phyloP scores from a whole-genome alignment of 2,329 filamentous ascomycete genomes.

The Stenocarpella maydis region DNA sequence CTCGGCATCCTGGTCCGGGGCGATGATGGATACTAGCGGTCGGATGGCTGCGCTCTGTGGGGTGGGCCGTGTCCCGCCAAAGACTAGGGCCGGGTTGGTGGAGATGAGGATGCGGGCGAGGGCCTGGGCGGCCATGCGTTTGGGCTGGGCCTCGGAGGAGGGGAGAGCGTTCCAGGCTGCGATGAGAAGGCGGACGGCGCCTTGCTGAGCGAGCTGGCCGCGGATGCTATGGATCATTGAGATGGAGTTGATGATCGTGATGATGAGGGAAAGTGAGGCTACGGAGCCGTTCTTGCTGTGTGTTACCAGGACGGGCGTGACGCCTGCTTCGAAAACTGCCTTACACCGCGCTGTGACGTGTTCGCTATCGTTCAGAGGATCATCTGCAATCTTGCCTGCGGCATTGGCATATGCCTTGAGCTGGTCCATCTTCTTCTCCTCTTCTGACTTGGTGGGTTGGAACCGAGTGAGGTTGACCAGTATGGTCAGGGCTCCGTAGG shows the following conservation, averaged over 20 bases:
- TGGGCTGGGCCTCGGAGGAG: constrained; percentile 55
- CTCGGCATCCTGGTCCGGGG: constrained; percentile 67
- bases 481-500: constrained; percentile 88
- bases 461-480: constrained; percentile 87
- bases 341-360: constrained; percentile 80
- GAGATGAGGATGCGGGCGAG: constrained; percentile 87
- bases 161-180: constrained; percentile 71
- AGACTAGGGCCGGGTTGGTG: constrained; percentile 84
- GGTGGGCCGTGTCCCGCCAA: constrained; percentile 77
- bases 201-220: constrained; percentile 87
- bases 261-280: constrained; percentile 74
- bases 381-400: constrained; percentile 69
- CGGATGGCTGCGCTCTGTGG: constrained; percentile 83
- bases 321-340: constrained; percentile 78
- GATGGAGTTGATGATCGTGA: constrained; percentile 80
- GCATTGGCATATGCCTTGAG: constrained; percentile 95
- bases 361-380: constrained; percentile 78
- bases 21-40: constrained; percentile 79
- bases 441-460: constrained; percentile 79
- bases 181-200: constrained; percentile 86
- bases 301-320: constrained; percentile 79
- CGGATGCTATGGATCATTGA: constrained; percentile 78
- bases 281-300: constrained; percentile 77
- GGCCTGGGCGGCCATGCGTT: constrained; percentile 76
- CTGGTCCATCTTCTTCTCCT: constrained; percentile 90